Conservation (phyloP, 768 basidiomycete genomes). For the Termitomyces sp. region DNA sequence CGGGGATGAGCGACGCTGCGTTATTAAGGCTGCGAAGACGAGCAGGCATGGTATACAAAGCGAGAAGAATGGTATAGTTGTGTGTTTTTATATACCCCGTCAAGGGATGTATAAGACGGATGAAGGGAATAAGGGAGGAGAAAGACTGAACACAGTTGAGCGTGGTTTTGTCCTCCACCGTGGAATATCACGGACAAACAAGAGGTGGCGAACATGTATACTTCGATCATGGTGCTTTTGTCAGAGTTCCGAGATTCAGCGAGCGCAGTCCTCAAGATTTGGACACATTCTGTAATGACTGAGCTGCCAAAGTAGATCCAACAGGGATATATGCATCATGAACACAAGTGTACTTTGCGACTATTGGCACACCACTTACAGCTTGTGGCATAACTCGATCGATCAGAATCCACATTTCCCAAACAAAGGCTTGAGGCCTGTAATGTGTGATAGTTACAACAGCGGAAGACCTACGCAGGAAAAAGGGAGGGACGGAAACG, state of each 20-base stretch:
- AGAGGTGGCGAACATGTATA: constrained; percentile 14
- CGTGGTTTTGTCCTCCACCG: constrained; percentile 11
- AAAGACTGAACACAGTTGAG: constrained; percentile 1
- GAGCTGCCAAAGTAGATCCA: not conserved
- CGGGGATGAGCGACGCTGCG: constrained; percentile 81
- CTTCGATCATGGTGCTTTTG: constrained; percentile 3
- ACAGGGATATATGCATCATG: not conserved
- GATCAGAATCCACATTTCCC: not conserved
- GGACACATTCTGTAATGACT: not conserved
- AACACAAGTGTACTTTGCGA: not conserved
- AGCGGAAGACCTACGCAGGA: not conserved
- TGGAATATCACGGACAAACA: constrained; percentile 20
- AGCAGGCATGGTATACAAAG: constrained; percentile 26
- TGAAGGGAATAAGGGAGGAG: constrained; percentile 21
- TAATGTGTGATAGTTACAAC: not conserved
- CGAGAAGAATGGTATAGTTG: constrained; percentile 27
- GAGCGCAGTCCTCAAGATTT: not conserved
- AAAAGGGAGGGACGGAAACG: too few relatives aligned
- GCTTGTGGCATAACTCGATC: not conserved
- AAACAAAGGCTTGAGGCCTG: not conserved
- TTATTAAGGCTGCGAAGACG: constrained; percentile 37
- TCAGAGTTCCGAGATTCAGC: not conserved
- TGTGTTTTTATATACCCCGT: constrained; percentile 36
- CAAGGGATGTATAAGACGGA: constrained; percentile 35
- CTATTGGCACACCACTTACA: not conserved